These are phyloP conservation scores for Lavandula angustifolia DNA, from an alignment of 257 asterid species.

Conservation along the genomic window DNA sequence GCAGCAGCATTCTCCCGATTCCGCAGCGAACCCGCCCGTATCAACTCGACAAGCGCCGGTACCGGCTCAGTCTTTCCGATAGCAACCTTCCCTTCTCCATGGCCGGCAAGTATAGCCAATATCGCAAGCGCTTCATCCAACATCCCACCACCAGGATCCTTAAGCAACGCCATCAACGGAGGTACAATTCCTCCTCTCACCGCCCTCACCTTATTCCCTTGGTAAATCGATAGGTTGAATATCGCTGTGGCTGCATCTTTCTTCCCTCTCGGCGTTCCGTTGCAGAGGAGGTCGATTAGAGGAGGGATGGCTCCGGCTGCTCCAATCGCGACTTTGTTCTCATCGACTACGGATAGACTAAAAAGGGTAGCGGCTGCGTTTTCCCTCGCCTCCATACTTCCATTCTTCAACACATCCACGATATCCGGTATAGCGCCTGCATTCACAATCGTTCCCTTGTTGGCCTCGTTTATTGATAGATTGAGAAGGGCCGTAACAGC, in stretches of 20 bases:
- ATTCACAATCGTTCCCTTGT: slow-evolving; percentile 79
- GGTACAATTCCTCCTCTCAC: slow-evolving; percentile 84
- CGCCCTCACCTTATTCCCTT: slow-evolving; percentile 89
- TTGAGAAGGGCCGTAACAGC: slow-evolving; percentile 92
- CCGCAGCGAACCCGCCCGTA: slow-evolving; percentile 81
- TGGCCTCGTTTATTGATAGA: slow-evolving; percentile 84
- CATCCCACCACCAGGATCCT: slow-evolving; percentile 94
- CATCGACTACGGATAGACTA: slow-evolving; percentile 80
- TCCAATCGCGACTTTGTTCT: slow-evolving; percentile 90
- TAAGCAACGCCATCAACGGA: slow-evolving; percentile 66
- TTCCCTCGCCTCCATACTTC: slow-evolving; percentile 86
- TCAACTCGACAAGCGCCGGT: slow-evolving; percentile 64
- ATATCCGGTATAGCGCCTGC: slow-evolving; percentile 91
- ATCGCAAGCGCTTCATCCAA: slow-evolving; percentile 90
- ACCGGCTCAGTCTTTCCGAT: slow-evolving; percentile 72
- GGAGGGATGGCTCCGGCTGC: slow-evolving; percentile 94
- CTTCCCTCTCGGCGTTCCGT: slow-evolving; percentile 88
- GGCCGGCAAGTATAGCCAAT: slow-evolving; percentile 85
- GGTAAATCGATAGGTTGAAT: slow-evolving; percentile 84
- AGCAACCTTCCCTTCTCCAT: slow-evolving; percentile 78
- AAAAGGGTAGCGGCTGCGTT: slow-evolving; percentile 96
- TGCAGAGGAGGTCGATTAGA: slow-evolving; percentile 73
- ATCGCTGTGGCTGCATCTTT: slow-evolving; percentile 97
- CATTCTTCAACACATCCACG: slow-evolving; percentile 71
- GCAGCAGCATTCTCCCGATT: slow-evolving; percentile 91